Base-by-base conservation (phyloP, 2,329 filamentous ascomycete genomes). In the Cordyceps farinosa region DNA sequence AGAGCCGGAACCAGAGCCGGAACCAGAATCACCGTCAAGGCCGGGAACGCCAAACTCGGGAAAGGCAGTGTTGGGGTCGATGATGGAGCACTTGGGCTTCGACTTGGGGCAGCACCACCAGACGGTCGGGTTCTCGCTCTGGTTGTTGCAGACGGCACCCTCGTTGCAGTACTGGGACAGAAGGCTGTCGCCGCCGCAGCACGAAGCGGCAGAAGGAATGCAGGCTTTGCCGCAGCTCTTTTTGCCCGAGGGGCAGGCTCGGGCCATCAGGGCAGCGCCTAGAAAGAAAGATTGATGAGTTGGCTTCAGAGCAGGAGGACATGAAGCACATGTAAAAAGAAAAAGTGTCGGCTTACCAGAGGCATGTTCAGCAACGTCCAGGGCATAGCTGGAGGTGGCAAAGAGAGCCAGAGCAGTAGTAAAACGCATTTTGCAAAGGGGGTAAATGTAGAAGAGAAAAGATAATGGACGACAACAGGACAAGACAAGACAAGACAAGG, bases 31-130 rank as follows among this genome's bases (percentile, higher is more conserved):
- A 7, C 15, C 27, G 38, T 32, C 29, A 5, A 27, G 9, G 36
- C 53, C 30, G 13, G 44, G 44, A 3, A 50, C 0, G 8, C 44
- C 32, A 50, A 38, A 7, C 22, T 42, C 34, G 30, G 44, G 11
- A 4, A 38, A 38, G 17, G 54, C 6, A 7, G 1, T n/a, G 7
- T 27, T 29, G 30, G 9, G 10, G 2, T 59, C 34, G 22, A 59
- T 36, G 32, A 59, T 59, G 10, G 29, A 38, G 27, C 44, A 58
- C 32, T 59, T 30, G 56, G 13, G 6, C n/a, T 59, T 42, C 15
- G 17, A 38, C 15, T 50, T 59, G 56, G 55, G 56, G 22, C 56
- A 50, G 34, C 44, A 50, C 44, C 22, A 59, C 22, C 32, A 50
- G 22, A 59, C 56, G 6, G 22, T 59, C 2, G 17, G 5, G 4